Conservation (phyloP, 495 filamentous ascomycete species). For the Evernia prunastri region DNA sequence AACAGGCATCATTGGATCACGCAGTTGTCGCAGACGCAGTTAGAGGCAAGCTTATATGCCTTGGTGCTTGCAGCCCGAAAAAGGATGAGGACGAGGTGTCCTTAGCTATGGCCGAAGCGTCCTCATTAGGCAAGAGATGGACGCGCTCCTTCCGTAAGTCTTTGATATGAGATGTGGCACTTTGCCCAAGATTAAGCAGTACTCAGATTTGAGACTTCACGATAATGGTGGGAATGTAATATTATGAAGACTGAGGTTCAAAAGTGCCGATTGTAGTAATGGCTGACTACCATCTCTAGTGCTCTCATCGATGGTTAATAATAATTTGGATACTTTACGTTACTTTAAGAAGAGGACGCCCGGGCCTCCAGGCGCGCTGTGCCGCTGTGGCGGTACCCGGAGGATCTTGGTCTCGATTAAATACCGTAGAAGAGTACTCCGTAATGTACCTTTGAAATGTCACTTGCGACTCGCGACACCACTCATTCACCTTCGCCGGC, state of each 20-base stretch:
- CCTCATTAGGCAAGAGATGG: slow-evolving; percentile 12
- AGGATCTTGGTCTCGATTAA: background rate
- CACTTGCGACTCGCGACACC: slow-evolving; percentile 4
- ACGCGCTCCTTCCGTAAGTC: background rate
- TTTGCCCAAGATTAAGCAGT: background rate
- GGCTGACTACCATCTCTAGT: background rate
- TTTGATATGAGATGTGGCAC: background rate
- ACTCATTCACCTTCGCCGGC: background rate
- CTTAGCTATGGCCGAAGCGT: slow-evolving; percentile 2
- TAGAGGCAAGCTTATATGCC: background rate
- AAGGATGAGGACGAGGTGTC: slow-evolving; percentile 14
- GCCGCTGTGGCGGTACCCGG: background rate
- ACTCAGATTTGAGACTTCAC: background rate
- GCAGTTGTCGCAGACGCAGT: background rate
- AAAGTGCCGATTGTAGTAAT: background rate
- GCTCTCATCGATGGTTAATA: background rate
- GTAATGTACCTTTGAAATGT: too few species aligned
- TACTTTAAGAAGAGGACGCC: background rate
- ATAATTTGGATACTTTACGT: background rate
- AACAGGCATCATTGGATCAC: background rate
- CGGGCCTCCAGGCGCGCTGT: slow-evolving; percentile 1
- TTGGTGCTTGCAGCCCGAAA: background rate
- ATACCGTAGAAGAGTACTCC: too few species aligned
- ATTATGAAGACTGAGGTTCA: background rate
- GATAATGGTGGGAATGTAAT: background rate